A percentile compares a stretch with the other conserved stretches of the same genome.
Conservation (phyloP, 2,329 filamentous ascomycete species). For the Fusarium transvaalense region DNA sequence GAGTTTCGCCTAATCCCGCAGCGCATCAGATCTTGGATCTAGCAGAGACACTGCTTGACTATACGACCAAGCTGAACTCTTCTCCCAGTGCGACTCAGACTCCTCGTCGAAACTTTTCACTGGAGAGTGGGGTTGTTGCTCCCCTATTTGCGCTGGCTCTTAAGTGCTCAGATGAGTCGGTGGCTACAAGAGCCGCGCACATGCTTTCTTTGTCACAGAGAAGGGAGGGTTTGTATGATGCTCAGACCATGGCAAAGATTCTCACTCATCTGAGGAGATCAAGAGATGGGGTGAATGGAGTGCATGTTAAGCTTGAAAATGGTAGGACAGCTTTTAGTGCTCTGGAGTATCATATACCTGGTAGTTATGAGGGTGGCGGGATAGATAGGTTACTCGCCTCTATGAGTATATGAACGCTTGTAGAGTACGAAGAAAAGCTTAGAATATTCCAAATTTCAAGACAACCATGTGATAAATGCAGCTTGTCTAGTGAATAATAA, state of each 20-base stretch:
- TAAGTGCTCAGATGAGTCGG: conserved; percentile 33
- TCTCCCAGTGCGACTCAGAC: conserved; percentile 12
- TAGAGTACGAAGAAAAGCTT: no score
- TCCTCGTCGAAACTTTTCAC: conserved; percentile 30
- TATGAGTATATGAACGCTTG: background rate
- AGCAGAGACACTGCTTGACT: conserved; percentile 15
- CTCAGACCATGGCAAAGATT: conserved; percentile 17
- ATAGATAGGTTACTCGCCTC: conserved; percentile 19
- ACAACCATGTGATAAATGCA: background rate
- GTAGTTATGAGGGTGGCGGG: conserved; percentile 2
- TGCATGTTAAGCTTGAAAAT: background rate
- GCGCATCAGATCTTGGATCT: conserved; percentile 19
- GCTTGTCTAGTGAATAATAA: no score
- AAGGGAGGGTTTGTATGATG: conserved; percentile 38
- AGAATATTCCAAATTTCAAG: no score
- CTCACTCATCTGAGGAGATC: background rate
- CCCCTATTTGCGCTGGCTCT: conserved; percentile 34
- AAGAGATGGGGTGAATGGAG: background rate
- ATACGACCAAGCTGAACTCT: background rate
- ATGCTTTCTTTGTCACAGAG: conserved; percentile 24
- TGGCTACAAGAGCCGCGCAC: conserved; percentile 10
- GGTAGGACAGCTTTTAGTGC: fast-evolving
- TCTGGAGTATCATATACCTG: conserved; percentile 12
- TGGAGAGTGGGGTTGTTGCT: conserved; percentile 36
- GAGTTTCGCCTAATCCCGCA: conserved; percentile 11